Base-by-base conservation (phyloP, 148 eudicot species). In the Beta vulgaris region DNA sequence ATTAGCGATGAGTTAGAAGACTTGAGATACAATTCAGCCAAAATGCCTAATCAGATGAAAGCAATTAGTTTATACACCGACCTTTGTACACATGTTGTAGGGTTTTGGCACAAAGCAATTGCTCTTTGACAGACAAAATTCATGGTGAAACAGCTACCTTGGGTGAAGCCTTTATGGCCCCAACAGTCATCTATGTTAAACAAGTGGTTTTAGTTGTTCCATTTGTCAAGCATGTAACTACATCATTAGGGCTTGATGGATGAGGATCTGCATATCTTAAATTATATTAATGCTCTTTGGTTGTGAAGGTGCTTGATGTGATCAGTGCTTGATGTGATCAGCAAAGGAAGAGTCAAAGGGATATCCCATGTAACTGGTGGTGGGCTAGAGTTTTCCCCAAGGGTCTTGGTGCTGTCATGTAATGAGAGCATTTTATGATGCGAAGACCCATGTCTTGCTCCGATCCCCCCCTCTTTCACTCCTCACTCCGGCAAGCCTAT, bases 321-420 rank as follows among this genome's bases (percentile, higher is more conserved):
- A n/a, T n/a, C n/a, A n/a, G n/a, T n/a, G n/a, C n/a, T n/a, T n/a
- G n/a, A n/a, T n/a, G 54, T 95, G 46, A 84, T 95, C 64, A 76
- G 86, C 84, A 90, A 86, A 71, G 97, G 98, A 78, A 96, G 97
- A 31, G 89, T 95, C 39, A 92, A 95, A 77, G 98, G 98, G 61
- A 90, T 95, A 64, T 92, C 98, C 59, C 98, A 95, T 79, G 87
- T 95, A 72, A 95, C 98, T 7, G 97, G 98, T 14, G 98, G 98
- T 70, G 97, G 98, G 35, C 97, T 26, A 76, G 96, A 75, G 92
- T 92, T 46, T 90, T 95, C 28, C 98, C 98, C 0, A 67, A 95
- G 82, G 98, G 97, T 74, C 92, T 92, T 67, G 98, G 98, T 28
- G 98, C 98, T 65, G 79, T 75, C 57, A 85, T 95, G n/a, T n/a